Evolutionary conservation across 768 basidiomycete species (phyloP), one percentile per base, ranked within the genome.

Genomic region (Pleurotus citrinopileatus): DNA sequence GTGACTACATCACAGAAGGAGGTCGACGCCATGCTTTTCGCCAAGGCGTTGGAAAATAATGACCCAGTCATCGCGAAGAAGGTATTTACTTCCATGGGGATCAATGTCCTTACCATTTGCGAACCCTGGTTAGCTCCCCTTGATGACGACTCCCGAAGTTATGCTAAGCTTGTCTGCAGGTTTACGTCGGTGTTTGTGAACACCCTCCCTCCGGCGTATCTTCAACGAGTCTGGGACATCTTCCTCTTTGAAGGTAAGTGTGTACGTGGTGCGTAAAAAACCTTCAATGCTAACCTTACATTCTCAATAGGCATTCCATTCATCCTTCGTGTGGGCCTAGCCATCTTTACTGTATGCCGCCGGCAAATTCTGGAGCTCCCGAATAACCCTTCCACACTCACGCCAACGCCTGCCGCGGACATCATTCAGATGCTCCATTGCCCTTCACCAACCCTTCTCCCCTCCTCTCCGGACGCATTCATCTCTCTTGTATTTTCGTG

Each of bases 221-320:
- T 91, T 13, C 81, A 86, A 54, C 76, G 91, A 23, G 77, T 91
- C 10, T 93, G 91, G 91, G 91, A 92, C 63, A 63, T 93, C 2
- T 92, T 92, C 63, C 67, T 93, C 17, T 89, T 78, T 58, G 91
- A 93, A 69, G 91, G 90, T 90, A 64, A 23, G 72, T 55, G 6
- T 2, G 12, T 10, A 20, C n/a, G 32, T 13, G 17, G 27, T 8
- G 19, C 5, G 17, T 38, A 17, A 10, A n/a, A 46, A 6, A n/a
- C n/a, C 36, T 46, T 17, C 23, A 22, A 55, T 12, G 28, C 51
- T 23, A 3, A 38, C 4, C 52, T 23, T 4, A 38, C 4, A n/a
- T 54, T 26, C 29, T 17, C 23, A 15, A 10, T 36, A 92, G 90
- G 90, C 5, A 70, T 89, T 19, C 77, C 86, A 0, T 87, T 85